These are phyloP conservation scores for Salvia sclarea DNA, from an alignment of 305 asterid species.

Conservation along the genomic window DNA sequence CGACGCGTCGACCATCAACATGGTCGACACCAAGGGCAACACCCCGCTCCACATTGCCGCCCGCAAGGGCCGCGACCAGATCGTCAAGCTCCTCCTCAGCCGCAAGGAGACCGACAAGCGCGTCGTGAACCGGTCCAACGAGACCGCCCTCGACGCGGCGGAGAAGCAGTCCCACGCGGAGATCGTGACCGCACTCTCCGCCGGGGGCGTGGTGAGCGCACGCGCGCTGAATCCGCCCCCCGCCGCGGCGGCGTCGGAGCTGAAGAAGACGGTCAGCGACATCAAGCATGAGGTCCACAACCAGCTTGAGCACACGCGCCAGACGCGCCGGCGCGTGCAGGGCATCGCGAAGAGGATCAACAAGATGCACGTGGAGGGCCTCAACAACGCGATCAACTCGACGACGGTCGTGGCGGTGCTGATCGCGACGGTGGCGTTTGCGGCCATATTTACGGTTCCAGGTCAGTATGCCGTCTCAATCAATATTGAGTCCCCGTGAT, in stretches of 20 bases:
- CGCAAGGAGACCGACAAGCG: constrained; percentile 48
- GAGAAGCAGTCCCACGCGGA: constrained; percentile 61
- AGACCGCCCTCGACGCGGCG: constrained; percentile 84
- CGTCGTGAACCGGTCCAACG: constrained; percentile 60
- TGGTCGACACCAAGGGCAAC: constrained; percentile 59
- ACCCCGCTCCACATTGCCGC: constrained; percentile 48
- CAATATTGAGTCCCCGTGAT: too few relatives aligned
- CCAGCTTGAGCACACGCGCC: constrained; percentile 76
- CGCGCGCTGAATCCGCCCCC: constrained; percentile 44
- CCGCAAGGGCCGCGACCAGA: constrained; percentile 55
- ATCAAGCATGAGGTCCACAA: constrained; percentile 90
- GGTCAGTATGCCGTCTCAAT: constrained; percentile 84
- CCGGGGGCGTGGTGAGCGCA: constrained; percentile 66
- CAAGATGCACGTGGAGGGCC: constrained; percentile 94
- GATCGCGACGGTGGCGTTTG: constrained; percentile 86
- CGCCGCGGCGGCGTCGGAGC: constrained; percentile 58
- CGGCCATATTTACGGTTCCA: constrained; percentile 87
- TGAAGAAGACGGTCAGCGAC: constrained; percentile 87
- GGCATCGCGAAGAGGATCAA: constrained; percentile 74
- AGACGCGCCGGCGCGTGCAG: constrained; percentile 66
- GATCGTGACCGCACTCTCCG: constrained; percentile 49
- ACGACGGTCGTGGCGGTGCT: constrained; percentile 88
- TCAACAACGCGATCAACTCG: constrained; percentile 92
- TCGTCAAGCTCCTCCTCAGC: constrained; percentile 55
- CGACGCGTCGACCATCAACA: constrained; percentile 44